phyloP scores from a whole-genome alignment of 2,329 filamentous ascomycete genomes.

The Fusarium sp. region DNA sequence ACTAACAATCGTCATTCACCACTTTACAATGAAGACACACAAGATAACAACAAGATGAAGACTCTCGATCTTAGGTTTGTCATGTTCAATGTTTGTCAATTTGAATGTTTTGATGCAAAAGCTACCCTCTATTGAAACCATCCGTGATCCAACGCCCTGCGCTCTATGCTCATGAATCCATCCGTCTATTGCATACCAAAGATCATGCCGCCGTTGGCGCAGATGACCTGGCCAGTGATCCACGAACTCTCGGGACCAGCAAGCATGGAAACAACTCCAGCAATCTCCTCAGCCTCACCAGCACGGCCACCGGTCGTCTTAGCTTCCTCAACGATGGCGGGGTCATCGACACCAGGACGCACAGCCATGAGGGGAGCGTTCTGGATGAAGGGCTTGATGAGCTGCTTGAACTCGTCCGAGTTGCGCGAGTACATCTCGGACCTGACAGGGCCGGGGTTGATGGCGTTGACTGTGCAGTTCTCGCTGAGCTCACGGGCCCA shows the following conservation, averaged over 20 bases:
- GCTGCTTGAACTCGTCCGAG: slow-evolving; percentile 43
- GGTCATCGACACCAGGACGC: slow-evolving; percentile 38
- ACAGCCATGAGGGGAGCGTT: slow-evolving; percentile 44
- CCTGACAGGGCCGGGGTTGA: slow-evolving; percentile 67
- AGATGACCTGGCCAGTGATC: slow-evolving; percentile 45
- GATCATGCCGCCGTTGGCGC: slow-evolving; percentile 46
- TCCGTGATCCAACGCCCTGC: slow-evolving; percentile 24
- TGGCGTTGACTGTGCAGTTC: slow-evolving; percentile 63
- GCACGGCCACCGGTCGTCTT: slow-evolving; percentile 42
- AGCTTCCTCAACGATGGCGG: slow-evolving; percentile 43
- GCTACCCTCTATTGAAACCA: slow-evolving; percentile 18
- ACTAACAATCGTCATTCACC: background rate
- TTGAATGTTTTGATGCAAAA: slow-evolving; percentile 9
- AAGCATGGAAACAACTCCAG: slow-evolving; percentile 42
- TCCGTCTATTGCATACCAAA: slow-evolving; percentile 42
- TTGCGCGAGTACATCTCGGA: slow-evolving; percentile 59
- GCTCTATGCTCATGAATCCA: slow-evolving; percentile 6
- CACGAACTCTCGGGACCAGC: slow-evolving; percentile 43
- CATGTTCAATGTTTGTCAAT: slow-evolving; percentile 1
- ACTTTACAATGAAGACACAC: background rate
- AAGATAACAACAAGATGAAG: background rate
- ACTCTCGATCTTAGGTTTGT: background rate
- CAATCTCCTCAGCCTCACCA: slow-evolving; percentile 43
- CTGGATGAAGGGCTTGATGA: slow-evolving; percentile 46
- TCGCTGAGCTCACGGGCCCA: slow-evolving; percentile 66